Percentiles rank a stretch among this genome's conserved stretches.
phyloP scores from a whole-genome alignment of 768 basidiomycete species.

The Tremella mesenterica region DNA sequence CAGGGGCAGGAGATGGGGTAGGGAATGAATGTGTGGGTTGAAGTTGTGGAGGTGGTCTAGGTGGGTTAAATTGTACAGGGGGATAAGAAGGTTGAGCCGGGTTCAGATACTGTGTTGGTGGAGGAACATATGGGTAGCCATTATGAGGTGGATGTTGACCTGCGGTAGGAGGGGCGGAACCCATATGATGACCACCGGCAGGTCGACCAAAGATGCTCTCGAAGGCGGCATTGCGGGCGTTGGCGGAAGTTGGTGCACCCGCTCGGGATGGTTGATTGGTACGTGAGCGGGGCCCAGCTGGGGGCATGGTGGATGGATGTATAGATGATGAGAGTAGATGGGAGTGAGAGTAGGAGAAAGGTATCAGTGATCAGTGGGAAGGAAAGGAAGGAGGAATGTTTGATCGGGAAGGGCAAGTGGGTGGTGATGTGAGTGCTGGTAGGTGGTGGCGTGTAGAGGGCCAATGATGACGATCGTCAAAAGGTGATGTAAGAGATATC shows the following conservation, averaged over 20 bases:
- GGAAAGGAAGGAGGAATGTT: not conserved
- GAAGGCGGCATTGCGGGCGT: conserved; percentile 38
- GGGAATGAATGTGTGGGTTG: not conserved
- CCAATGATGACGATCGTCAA: no score
- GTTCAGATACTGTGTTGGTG: conserved; percentile 17
- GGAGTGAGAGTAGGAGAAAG: not conserved
- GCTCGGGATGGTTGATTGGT: conserved; percentile 1
- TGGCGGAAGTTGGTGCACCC: conserved; percentile 12
- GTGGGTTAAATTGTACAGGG: conserved; percentile 18
- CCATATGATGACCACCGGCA: conserved; percentile 37
- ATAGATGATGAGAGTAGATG: not conserved
- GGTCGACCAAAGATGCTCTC: conserved; percentile 44
- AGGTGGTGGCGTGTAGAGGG: no score
- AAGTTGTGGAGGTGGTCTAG: conserved; percentile 10
- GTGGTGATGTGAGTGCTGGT: no score
- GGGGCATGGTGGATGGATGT: conserved; percentile 19
- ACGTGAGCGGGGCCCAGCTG: conserved; percentile 27
- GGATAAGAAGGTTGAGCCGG: conserved; percentile 37
- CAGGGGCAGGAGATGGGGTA: not conserved
- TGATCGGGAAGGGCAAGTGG: not conserved
- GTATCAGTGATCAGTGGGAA: no score
- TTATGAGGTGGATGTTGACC: conserved; percentile 4
- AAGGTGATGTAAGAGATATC: no score
- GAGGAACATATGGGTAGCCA: conserved; percentile 1
- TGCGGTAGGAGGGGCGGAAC: conserved; percentile 4